Conservation (phyloP, 1,284 basidiomycete genomes). For the Leccinum subfulvum region DNA sequence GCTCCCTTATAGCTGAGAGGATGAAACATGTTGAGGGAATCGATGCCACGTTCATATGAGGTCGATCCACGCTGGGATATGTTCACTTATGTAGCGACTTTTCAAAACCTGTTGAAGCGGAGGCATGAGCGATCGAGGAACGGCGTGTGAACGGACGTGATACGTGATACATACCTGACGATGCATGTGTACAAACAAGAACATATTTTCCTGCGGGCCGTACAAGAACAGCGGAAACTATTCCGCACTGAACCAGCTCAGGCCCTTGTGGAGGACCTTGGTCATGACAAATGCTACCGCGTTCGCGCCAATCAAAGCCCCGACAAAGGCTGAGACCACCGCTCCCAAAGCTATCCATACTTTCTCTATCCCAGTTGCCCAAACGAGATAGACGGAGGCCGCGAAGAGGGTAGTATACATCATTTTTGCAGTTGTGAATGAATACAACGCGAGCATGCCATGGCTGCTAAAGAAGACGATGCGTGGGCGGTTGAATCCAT, state of each 20-base stretch:
- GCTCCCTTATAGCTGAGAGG: no score
- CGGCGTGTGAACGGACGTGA: no score
- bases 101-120: no score
- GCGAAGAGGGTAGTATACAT: conserved; percentile 59
- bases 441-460: conserved; percentile 72
- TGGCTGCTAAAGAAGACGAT: conserved; percentile 80
- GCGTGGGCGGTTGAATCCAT: conserved; percentile 54
- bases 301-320: conserved; percentile 68
- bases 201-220: conserved; percentile 38
- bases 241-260: conserved; percentile 82
- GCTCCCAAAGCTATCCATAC: conserved; percentile 40
- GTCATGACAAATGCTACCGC: conserved; percentile 73
- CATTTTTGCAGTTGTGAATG: conserved; percentile 69
- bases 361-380: conserved; percentile 28
- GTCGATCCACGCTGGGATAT: no score
- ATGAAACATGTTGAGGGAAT: no score
- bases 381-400: conserved; percentile 47
- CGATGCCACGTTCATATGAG: no score
- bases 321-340: conserved; percentile 49
- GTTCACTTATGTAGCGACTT: no score
- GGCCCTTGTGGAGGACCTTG: conserved; percentile 57
- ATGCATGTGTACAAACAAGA: no score
- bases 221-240: conserved; percentile 75
- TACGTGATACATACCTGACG: no score
- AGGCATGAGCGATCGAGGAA: no score